Evolutionary conservation across 805 yeast genomes (phyloP).

Genomic region (Tetrapisispora taiwanensis): DNA sequence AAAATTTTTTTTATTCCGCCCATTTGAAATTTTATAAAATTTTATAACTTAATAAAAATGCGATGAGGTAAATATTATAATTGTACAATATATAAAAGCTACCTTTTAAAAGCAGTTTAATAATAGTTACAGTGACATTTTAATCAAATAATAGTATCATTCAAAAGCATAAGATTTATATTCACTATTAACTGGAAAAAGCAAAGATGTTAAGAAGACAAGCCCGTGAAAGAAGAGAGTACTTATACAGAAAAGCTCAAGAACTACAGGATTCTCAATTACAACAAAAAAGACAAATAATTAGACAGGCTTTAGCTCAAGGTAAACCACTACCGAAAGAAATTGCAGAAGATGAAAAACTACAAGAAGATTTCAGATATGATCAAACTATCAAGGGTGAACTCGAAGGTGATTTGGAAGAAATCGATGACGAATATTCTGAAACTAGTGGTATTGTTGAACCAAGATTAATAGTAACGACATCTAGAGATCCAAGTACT

Average conservation of each 20-base stretch:
- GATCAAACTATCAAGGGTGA: slow-evolving; percentile 63
- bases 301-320: slow-evolving; percentile 78
- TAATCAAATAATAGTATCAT: too few species aligned
- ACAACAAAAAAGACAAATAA: slow-evolving; percentile 75
- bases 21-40: not conserved
- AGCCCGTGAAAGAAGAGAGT: slow-evolving; percentile 94
- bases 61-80: not conserved
- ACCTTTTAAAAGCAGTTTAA: too few species aligned
- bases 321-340: slow-evolving; percentile 90
- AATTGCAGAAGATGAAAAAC: slow-evolving; percentile 71
- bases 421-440: slow-evolving; percentile 85
- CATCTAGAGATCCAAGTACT: slow-evolving; percentile 84
- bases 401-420: slow-evolving; percentile 25
- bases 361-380: slow-evolving; percentile 73
- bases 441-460: slow-evolving; percentile 80
- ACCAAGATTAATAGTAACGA: slow-evolving; percentile 85
- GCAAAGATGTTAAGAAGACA: slow-evolving; percentile 65
- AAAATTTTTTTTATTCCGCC: not conserved
- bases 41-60: not conserved
- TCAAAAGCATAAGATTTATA: too few species aligned
- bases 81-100: not conserved
- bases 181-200: not conserved
- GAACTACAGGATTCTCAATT: slow-evolving; percentile 83
- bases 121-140: too few species aligned
- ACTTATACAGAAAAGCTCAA: slow-evolving; percentile 76